Conservation (phyloP, 371 early-diverging fungal genomes). For the Cokeromyces recurvatus region DNA sequence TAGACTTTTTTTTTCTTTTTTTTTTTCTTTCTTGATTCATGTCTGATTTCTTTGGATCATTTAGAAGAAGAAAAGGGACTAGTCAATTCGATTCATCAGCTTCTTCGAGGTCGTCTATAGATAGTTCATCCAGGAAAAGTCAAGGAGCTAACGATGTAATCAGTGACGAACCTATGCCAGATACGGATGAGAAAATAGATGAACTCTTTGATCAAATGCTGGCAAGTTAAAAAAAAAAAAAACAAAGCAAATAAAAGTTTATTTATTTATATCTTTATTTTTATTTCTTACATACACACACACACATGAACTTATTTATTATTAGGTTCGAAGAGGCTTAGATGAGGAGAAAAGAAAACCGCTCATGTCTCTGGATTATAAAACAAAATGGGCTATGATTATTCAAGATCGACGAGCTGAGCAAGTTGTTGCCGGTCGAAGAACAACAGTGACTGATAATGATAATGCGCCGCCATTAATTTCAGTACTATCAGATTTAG, state of each 20-base stretch:
- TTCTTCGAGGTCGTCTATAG: slow-evolving; percentile 20
- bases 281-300: background rate
- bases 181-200: slow-evolving; percentile 28
- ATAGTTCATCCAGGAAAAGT: slow-evolving; percentile 18
- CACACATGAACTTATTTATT: too few species aligned
- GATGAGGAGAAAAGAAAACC: slow-evolving; percentile 26
- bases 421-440: slow-evolving; percentile 19
- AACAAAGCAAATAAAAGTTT: background rate
- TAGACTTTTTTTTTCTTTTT: too few species aligned
- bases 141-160: slow-evolving; percentile 4
- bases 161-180: slow-evolving; percentile 24
- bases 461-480: slow-evolving; percentile 30
- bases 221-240: slow-evolving; percentile 12
- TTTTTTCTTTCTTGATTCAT: slow-evolving; percentile 3
- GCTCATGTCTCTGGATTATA: slow-evolving; percentile 25
- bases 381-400: slow-evolving; percentile 46
- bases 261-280: background rate
- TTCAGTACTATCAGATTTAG: slow-evolving; percentile 37
- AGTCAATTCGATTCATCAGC: slow-evolving; percentile 2
- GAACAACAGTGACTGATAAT: slow-evolving; percentile 4
- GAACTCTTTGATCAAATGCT: slow-evolving; percentile 47
- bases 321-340: slow-evolving; percentile 28
- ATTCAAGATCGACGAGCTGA: slow-evolving; percentile 39
- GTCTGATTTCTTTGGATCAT: slow-evolving; percentile 22
- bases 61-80: slow-evolving; percentile 15